Evolutionary conservation across 1,284 basidiomycete genomes (phyloP).

Genomic region (Phlebopus sp.): DNA sequence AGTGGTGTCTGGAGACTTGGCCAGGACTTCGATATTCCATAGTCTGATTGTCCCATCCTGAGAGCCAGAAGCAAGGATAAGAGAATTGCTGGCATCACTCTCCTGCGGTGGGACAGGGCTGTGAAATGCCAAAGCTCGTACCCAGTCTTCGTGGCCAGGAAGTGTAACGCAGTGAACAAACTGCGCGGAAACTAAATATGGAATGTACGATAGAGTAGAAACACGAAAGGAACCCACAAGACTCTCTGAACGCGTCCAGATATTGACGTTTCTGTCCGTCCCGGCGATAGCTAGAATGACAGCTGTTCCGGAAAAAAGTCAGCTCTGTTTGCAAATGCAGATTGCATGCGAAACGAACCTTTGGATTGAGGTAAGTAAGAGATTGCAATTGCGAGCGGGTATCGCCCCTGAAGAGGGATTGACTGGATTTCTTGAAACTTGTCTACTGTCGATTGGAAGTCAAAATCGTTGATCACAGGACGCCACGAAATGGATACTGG

Average conservation of each 20-base stretch:
- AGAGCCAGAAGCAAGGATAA: constrained; percentile 83
- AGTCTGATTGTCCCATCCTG: constrained; percentile 90
- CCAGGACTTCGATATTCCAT: constrained; percentile 70
- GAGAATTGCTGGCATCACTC: constrained; percentile 32
- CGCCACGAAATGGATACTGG: constrained; percentile 16
- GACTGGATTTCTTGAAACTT: constrained; percentile 52
- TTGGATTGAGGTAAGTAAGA: constrained; percentile 62
- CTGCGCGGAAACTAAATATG: constrained; percentile 31
- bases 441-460: constrained; percentile 32
- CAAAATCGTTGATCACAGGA: background rate
- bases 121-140: constrained; percentile 75
- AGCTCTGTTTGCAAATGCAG: background rate
- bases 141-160: constrained; percentile 93
- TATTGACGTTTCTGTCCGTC: constrained; percentile 74
- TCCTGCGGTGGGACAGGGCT: constrained; percentile 17
- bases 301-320: constrained; percentile 39
- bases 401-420: constrained; percentile 66
- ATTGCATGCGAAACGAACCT: constrained; percentile 42
- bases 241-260: constrained; percentile 70
- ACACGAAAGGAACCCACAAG: constrained; percentile 13
- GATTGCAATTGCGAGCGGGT: constrained; percentile 71
- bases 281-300: constrained; percentile 72
- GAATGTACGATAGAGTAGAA: background rate
- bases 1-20: constrained; percentile 20
- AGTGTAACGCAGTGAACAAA: constrained; percentile 62